Conservation (phyloP, 768 basidiomycete genomes). For the Thelephora ganbajun region DNA sequence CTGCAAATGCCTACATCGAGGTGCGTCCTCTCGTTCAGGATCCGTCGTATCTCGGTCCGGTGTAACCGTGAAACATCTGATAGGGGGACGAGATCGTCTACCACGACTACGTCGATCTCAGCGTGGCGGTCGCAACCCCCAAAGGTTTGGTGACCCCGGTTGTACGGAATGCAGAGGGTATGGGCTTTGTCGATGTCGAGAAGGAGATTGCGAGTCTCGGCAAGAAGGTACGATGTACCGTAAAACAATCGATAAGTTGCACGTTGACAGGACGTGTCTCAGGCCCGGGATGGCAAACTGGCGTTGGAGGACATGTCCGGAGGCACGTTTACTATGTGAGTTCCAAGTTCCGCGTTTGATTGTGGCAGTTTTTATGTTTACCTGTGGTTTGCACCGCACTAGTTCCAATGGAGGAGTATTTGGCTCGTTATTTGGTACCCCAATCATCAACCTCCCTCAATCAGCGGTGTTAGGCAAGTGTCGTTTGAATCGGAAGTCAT, state of each 20-base stretch:
- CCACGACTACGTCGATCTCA: conserved; percentile 83
- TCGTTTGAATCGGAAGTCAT: neutral
- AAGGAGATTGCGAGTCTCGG: conserved; percentile 83
- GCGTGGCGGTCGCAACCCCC: conserved; percentile 92
- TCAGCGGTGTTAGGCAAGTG: conserved; percentile 74
- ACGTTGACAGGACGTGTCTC: neutral
- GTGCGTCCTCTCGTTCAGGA: conserved; percentile 14
- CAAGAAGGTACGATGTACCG: conserved; percentile 48
- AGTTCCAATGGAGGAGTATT: conserved; percentile 99
- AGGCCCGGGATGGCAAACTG: conserved; percentile 86
- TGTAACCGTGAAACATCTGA: conserved; percentile 14
- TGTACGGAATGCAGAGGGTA: conserved; percentile 75
- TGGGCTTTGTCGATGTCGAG: conserved; percentile 87
- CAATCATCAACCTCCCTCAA: conserved; percentile 96
- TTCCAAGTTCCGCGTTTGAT: conserved; percentile 5
- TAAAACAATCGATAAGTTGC: neutral
- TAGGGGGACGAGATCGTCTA: conserved; percentile 82
- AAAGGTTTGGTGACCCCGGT: conserved; percentile 97
- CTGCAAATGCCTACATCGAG: conserved; percentile 90
- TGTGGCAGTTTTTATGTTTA: neutral
- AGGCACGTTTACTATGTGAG: conserved; percentile 96
- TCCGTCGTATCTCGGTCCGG: conserved; percentile 12
- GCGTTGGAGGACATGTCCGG: conserved; percentile 98
- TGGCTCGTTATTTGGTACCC: conserved; percentile 94
- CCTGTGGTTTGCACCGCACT: conserved; percentile 2